Evolutionary conservation across 129 eudicot genomes (phyloP).

Genomic region (Saposhnikovia divaricata): DNA sequence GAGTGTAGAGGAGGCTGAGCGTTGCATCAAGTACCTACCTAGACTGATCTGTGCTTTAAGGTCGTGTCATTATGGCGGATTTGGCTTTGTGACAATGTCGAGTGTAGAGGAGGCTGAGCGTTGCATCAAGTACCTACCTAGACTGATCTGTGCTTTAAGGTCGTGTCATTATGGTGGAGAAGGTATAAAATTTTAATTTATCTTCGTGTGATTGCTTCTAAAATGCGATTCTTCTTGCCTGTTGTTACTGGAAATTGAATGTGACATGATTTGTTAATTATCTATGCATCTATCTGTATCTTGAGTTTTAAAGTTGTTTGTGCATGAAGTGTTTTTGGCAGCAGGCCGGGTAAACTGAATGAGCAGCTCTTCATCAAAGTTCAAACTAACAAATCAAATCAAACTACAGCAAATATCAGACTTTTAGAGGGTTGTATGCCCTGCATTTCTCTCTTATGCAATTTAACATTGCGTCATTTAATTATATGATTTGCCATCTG

Average conservation of each 20-base stretch:
- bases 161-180: conserved; percentile 92
- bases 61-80: no score
- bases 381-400: no score
- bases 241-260: not conserved
- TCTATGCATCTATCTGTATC: not conserved
- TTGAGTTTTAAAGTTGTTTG: conserved; percentile 34
- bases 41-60: no score
- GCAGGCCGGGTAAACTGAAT: no score
- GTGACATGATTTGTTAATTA: not conserved
- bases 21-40: no score
- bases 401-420: no score
- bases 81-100: no score
- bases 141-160: conserved; percentile 84
- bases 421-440: conserved; percentile 99
- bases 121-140: no score
- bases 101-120: no score
- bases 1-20: no score
- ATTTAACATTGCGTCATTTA: conserved; percentile 15
- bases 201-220: not conserved
- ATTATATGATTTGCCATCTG: not conserved
- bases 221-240: not conserved
- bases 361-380: no score
- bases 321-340: no score
- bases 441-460: conserved; percentile 47
- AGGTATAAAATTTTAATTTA: conserved; percentile 36